Conservation (phyloP, 345 rosid species). For the thale cress (Arabidopsis thaliana) region TAIR10.1 NC_003076.8:5752001-5752500, state of each 20-base stretch:
- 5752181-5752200: constrained; percentile 3
- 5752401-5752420: constrained; percentile 16
- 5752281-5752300: neutral
- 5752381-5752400: neutral
- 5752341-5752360: constrained; percentile 19
- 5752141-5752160: constrained; percentile 11
- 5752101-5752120: neutral
- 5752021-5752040: constrained; percentile 84
- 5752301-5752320: constrained; percentile 20
- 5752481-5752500: constrained; percentile 89
- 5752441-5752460: constrained; percentile 99
- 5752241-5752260: neutral
- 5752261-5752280: no score
- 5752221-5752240: neutral
- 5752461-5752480: constrained; percentile 99
- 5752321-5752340: constrained; percentile 5
- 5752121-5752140: constrained; percentile 7
- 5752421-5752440: constrained; percentile 83
- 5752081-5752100: constrained; percentile 18
- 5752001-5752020: constrained; percentile 75
- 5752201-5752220: neutral
- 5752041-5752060: constrained; percentile 98
- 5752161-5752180: neutral
- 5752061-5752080: constrained; percentile 47
- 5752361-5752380: neutral